Evolutionary conservation across 345 rosid species (phyloP).

Genomic region (Aquilaria yunnanensis): DNA sequence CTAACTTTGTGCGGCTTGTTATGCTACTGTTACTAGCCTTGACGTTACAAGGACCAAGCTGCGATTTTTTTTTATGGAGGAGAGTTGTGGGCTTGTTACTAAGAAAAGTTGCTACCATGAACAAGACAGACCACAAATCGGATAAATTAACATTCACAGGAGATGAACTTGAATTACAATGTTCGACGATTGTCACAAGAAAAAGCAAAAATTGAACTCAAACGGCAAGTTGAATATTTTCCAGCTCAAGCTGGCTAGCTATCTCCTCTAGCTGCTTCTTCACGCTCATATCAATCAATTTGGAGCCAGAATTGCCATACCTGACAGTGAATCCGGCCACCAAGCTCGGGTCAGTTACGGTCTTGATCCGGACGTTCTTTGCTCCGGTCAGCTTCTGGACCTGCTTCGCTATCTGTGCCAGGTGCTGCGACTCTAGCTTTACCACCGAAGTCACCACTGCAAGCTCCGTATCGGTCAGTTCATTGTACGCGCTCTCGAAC

Average conservation of each 20-base stretch:
- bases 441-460: conserved; percentile 87
- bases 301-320: conserved; percentile 65
- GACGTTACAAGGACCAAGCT: too few species aligned
- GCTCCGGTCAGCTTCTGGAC: conserved; percentile 89
- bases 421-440: conserved; percentile 60
- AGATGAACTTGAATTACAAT: too few species aligned
- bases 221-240: conserved; percentile 36
- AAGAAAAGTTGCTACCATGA: too few species aligned
- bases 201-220: too few species aligned
- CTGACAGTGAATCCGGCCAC: conserved; percentile 89
- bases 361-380: conserved; percentile 82
- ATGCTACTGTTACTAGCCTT: too few species aligned
- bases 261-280: conserved; percentile 88
- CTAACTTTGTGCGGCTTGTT: too few species aligned
- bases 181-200: too few species aligned
- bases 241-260: conserved; percentile 61
- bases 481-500: conserved; percentile 65
- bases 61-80: too few species aligned
- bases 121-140: too few species aligned
- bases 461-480: conserved; percentile 61
- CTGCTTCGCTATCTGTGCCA: conserved; percentile 87
- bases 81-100: too few species aligned
- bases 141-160: too few species aligned
- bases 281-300: conserved; percentile 80
- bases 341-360: conserved; percentile 61